phyloP scores from a whole-genome alignment of 139 green algal species.

The Medakamo hakoo region DNA sequence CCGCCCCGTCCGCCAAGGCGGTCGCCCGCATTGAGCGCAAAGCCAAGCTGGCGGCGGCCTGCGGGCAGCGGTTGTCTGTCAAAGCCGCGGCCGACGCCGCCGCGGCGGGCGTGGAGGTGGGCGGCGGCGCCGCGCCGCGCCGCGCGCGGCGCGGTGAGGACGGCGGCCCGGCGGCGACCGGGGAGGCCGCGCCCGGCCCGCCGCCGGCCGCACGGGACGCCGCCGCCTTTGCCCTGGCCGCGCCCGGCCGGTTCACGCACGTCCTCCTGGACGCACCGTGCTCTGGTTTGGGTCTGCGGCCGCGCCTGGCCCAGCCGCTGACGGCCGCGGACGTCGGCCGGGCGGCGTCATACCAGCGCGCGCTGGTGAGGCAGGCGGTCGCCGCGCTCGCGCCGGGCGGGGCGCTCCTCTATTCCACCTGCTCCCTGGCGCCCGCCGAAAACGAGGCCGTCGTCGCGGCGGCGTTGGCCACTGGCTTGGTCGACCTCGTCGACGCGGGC shows the following conservation, averaged over 20 bases:
- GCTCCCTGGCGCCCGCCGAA: slow-evolving; percentile 47
- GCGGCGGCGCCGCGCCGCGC: no score
- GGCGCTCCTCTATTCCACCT: slow-evolving; percentile 65
- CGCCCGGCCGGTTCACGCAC: background rate
- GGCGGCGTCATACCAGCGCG: slow-evolving; percentile 34
- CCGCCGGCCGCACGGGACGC: no score
- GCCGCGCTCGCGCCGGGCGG: slow-evolving; percentile 49
- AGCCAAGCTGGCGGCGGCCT: no score
- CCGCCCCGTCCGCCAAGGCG: no score
- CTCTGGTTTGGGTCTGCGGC: slow-evolving; percentile 61
- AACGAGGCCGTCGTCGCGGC: slow-evolving; percentile 68
- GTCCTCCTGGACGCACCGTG: slow-evolving; percentile 76
- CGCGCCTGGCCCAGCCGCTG: slow-evolving; percentile 18
- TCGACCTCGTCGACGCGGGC: slow-evolving; percentile 1
- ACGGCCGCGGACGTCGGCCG: slow-evolving; percentile 13
- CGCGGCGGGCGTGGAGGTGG: no score
- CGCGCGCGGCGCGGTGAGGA: no score
- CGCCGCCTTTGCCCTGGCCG: no score
- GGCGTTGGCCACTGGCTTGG: slow-evolving; percentile 46
- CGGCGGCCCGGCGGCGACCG: no score
- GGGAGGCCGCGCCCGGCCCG: no score
- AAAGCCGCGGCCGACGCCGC: no score
- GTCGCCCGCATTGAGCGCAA: background rate
- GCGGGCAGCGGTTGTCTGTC: no score
- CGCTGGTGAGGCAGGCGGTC: slow-evolving; percentile 42